Evolutionary conservation across 345 rosid species (phyloP).

Genomic region (Pelargonium nanum): DNA sequence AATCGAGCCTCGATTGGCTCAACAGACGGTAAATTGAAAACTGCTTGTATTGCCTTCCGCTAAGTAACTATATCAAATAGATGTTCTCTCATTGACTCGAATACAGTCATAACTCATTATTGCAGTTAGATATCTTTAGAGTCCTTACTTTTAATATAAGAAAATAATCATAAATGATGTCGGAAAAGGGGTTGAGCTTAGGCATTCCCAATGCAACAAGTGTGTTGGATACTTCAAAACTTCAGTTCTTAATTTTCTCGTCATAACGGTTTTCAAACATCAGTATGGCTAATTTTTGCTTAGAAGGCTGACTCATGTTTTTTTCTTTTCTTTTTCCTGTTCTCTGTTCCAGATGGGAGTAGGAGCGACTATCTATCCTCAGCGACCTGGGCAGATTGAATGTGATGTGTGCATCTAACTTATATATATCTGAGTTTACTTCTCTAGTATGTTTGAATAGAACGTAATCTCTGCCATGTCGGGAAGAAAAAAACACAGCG

Average conservation of each 20-base stretch:
- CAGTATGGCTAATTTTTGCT: neutral
- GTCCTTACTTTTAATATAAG: neutral
- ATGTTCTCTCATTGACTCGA: neutral
- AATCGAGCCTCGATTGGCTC: slow-evolving; percentile 35
- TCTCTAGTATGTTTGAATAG: neutral
- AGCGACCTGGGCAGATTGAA: slow-evolving; percentile 78
- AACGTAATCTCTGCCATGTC: neutral
- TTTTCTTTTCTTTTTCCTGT: slow-evolving; percentile 6
- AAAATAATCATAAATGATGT: too few relatives aligned
- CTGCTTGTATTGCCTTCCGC: neutral
- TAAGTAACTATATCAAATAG: neutral
- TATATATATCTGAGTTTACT: neutral
- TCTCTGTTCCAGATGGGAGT: slow-evolving; percentile 46
- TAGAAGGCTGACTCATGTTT: neutral
- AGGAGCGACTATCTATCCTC: slow-evolving; percentile 53
- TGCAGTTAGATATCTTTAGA: neutral
- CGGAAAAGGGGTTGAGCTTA: neutral
- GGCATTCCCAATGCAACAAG: neutral
- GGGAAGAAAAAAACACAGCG: neutral
- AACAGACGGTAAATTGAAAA: slow-evolving; percentile 23
- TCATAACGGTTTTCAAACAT: neutral
- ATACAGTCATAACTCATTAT: too few relatives aligned
- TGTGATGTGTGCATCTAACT: slow-evolving; percentile 62
- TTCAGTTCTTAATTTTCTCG: neutral
- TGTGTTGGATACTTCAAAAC: neutral